Evolutionary conservation across 345 rosid genomes (phyloP).

Genomic region (Hibiscus mutabilis): DNA sequence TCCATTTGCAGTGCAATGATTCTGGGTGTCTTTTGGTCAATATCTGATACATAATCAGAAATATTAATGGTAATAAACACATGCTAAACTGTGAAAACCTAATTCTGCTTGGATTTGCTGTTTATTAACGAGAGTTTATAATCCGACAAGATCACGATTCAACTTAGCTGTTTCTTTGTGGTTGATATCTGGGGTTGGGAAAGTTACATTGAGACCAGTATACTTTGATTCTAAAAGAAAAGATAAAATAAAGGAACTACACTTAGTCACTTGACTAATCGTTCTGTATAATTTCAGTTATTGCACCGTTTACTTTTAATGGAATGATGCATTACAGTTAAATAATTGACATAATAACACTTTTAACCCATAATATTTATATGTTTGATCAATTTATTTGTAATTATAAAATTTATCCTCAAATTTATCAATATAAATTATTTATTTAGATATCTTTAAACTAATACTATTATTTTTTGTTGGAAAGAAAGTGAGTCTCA

Average conservation of each 20-base stretch:
- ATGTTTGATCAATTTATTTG: too few relatives aligned
- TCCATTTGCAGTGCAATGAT: background rate
- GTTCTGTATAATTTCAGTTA: too few relatives aligned
- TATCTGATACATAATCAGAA: background rate
- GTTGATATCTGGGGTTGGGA: background rate
- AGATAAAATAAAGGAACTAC: background rate
- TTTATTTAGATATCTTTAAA: too few relatives aligned
- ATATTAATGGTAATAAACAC: background rate
- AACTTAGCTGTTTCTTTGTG: background rate
- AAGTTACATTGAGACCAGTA: background rate
- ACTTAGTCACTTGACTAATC: too few relatives aligned
- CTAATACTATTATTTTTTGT: too few relatives aligned
- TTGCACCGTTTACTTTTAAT: too few relatives aligned
- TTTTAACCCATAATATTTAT: too few relatives aligned
- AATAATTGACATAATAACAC: too few relatives aligned
- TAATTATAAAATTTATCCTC: too few relatives aligned
- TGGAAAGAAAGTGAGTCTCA: too few relatives aligned
- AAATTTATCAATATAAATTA: too few relatives aligned
- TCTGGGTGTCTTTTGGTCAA: conserved; percentile 6
- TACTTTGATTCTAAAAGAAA: background rate
- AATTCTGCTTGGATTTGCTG: background rate
- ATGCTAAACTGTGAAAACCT: background rate
- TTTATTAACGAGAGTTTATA: background rate
- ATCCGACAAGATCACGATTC: background rate
- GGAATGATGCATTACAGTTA: too few relatives aligned